Evolutionary conservation across 169 alveolate species (phyloP), one percentile per base, ranked within the genome.

Genomic region (Plasmodium inui): DNA sequence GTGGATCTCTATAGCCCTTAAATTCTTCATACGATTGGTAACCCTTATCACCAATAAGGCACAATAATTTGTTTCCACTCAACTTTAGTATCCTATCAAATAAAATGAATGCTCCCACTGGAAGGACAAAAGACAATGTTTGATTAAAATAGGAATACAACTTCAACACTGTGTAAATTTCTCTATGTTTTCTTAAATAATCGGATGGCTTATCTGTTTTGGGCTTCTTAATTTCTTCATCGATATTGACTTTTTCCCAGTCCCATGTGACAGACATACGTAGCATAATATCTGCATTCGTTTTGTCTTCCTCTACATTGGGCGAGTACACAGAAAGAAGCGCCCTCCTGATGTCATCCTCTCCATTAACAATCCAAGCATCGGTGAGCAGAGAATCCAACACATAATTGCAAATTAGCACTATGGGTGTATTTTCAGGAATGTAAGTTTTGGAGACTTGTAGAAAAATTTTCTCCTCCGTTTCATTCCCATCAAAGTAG

Each of bases 181-280:
- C 94, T 37, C 89, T 85, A 74, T 92, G 95, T 50, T 72, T 70
- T 46, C 57, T 93, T 96, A 70, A 94, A 94, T 89, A 89, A 79
- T 89, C 91, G 8, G 94, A 89, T 37, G 89, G 71, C 26, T 89
- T 89, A 3, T 50, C 53, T 30, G 93, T 73, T 73, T 39, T 30
- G 34, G 30, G 28, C 50, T 89, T 89, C 34, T 89, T 81, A 80
- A 89, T 67, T 89, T 89, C 94, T 26, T 89, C 83, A 7, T 89
- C 94, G 34, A 82, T 89, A 84, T 83, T 41, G 28, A 92, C 46
- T 7, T 80, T 39, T 90, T 92, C 83, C 94, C 92, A 85, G 92
- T 96, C 84, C 98, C 98, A 95, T 92, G 98, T 83, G 93, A 97
- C 97, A 93, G 97, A 88, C 98, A 98, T 95, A 95, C 97, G 92